Conservation (phyloP, 208 protist genomes). For the Porcisia hertigi region DNA sequence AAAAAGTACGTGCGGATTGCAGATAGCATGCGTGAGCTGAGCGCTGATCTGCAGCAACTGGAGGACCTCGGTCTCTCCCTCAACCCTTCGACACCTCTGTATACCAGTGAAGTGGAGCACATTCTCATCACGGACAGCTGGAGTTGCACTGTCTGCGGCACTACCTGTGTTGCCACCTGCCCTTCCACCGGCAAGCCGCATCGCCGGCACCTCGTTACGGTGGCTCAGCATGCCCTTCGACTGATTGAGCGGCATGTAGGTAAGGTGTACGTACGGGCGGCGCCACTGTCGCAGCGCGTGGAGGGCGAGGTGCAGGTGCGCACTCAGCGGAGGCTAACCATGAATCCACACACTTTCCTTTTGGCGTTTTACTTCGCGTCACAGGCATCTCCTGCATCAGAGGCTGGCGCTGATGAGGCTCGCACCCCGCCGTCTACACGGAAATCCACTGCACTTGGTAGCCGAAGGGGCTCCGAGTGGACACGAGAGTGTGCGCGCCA, state of each 20-base stretch:
- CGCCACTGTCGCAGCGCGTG: slow-evolving; percentile 50
- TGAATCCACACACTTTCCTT: slow-evolving; percentile 77
- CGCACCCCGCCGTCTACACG: neutral
- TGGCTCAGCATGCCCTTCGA: slow-evolving; percentile 64
- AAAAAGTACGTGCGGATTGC: slow-evolving; percentile 18
- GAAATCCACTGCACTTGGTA: neutral
- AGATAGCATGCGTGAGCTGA: slow-evolving; percentile 44
- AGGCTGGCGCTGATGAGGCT: neutral
- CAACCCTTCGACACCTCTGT: slow-evolving; percentile 22
- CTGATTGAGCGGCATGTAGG: slow-evolving; percentile 57
- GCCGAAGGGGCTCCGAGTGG: slow-evolving; percentile 6
- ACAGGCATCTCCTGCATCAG: slow-evolving; percentile 4
- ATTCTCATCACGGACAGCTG: slow-evolving; percentile 75
- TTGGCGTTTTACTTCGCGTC: slow-evolving; percentile 73
- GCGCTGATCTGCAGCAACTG: slow-evolving; percentile 39
- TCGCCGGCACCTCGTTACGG: slow-evolving; percentile 58
- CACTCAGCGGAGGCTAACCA: slow-evolving; percentile 54
- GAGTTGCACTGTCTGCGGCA: slow-evolving; percentile 56
- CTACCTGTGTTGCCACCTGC: slow-evolving; percentile 39
- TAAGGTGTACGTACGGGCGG: slow-evolving; percentile 50
- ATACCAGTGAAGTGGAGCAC: slow-evolving; percentile 62
- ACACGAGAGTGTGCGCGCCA: slow-evolving; percentile 65
- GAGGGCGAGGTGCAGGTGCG: slow-evolving; percentile 63
- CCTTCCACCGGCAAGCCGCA: slow-evolving; percentile 61
- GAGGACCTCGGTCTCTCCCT: slow-evolving; percentile 57